A percentile compares a stretch with the other conserved stretches of the same genome.
Conservation (phyloP, 495 filamentous ascomycete species). For the Hyaloscypha hepaticicola region DNA sequence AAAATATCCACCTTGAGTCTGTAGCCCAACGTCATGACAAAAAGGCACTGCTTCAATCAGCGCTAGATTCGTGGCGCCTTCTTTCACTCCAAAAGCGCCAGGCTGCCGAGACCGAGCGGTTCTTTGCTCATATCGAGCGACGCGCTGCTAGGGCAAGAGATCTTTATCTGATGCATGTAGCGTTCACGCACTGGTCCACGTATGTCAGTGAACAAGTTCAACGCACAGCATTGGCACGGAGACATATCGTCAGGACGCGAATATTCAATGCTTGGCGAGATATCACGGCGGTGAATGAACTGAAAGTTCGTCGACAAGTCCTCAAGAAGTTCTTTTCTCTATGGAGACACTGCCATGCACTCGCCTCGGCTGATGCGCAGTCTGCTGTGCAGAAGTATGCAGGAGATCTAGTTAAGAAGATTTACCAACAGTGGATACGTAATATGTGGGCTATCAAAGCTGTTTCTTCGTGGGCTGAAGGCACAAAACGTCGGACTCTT, state of each 20-base stretch:
- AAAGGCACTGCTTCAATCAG: conserved; percentile 52
- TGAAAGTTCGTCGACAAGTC: conserved; percentile 63
- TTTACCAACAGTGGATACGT: conserved; percentile 59
- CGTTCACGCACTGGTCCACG: conserved; percentile 73
- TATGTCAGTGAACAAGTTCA: conserved; percentile 57
- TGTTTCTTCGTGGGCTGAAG: conserved; percentile 49
- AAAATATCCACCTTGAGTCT: conserved; percentile 45
- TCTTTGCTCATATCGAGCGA: conserved; percentile 59
- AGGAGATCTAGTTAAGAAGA: conserved; percentile 42
- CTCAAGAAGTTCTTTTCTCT: conserved; percentile 54
- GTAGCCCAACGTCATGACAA: conserved; percentile 53
- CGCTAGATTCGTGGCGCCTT: conserved; percentile 58
- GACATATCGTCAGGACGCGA: conserved; percentile 66
- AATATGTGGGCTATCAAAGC: conserved; percentile 53
- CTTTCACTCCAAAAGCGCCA: conserved; percentile 48
- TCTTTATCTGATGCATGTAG: conserved; percentile 65
- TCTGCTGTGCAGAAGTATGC: conserved; percentile 47
- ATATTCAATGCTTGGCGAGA: conserved; percentile 78
- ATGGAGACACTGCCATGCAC: conserved; percentile 50
- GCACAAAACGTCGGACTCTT: conserved; percentile 47
- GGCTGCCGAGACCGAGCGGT: conserved; percentile 52
- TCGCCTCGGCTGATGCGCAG: conserved; percentile 36
- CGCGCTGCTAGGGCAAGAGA: conserved; percentile 62
- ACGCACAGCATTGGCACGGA: conserved; percentile 51
- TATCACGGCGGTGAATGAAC: conserved; percentile 67